These are phyloP conservation scores for Penicillium alfredii DNA, from an alignment of 495 filamentous ascomycete genomes.

Conservation along the genomic window DNA sequence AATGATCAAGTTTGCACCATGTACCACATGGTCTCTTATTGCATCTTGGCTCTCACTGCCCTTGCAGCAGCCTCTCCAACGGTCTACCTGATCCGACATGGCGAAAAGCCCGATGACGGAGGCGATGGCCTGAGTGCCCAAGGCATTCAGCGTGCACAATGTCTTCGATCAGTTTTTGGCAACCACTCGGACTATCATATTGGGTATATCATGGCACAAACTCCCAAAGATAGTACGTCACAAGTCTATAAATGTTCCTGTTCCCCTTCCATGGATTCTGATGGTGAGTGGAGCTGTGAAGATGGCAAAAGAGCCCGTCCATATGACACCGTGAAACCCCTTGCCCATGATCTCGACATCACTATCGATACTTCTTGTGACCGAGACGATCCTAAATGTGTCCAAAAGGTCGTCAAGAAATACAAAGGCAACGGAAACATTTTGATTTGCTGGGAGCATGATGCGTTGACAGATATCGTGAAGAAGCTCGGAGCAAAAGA, in stretches of 20 bases:
- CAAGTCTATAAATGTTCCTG: neutral
- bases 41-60: constrained; percentile 18
- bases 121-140: constrained; percentile 37
- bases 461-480: constrained; percentile 40
- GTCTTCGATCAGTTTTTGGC: constrained; percentile 44
- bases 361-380: constrained; percentile 45
- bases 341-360: constrained; percentile 46
- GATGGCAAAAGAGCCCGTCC: constrained; percentile 46
- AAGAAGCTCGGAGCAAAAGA: constrained; percentile 37
- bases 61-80: constrained; percentile 24
- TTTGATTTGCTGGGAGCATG: constrained; percentile 54
- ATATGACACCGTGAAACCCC: constrained; percentile 46
- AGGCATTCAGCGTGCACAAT: constrained; percentile 47
- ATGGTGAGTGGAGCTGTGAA: constrained; percentile 10
- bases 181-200: constrained; percentile 43
- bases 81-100: constrained; percentile 54
- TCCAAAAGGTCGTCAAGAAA: constrained; percentile 36
- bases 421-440: constrained; percentile 48
- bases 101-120: constrained; percentile 48
- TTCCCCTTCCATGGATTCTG: constrained; percentile 1
- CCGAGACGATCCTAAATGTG: constrained; percentile 43
- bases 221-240: constrained; percentile 40
- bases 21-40: constrained; percentile 8
- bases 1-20: constrained; percentile 5
- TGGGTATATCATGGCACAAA: constrained; percentile 47